Conservation (phyloP, 495 filamentous ascomycete genomes). For the Xylaria nigripes region DNA sequence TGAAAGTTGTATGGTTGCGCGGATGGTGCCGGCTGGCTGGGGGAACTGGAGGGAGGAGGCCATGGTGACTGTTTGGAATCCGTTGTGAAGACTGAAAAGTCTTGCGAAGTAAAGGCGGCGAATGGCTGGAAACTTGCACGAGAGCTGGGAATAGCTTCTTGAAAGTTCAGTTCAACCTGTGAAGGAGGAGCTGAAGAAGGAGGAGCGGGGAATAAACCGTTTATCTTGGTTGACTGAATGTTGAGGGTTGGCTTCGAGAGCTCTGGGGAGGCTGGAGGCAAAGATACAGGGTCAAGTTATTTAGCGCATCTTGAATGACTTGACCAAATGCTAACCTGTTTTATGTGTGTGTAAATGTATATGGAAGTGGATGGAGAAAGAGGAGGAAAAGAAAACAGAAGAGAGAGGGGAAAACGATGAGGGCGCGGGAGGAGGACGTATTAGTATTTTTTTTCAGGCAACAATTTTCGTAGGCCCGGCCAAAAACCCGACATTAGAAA, state of each 20-base stretch:
- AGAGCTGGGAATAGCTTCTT: conserved; percentile 40
- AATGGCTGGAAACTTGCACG: conserved; percentile 40
- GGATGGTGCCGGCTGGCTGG: conserved; percentile 51
- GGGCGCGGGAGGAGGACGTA: conserved; percentile 17
- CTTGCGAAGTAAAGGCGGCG: conserved; percentile 44
- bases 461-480: conserved; percentile 7
- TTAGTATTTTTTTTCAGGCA: conserved; percentile 31
- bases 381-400: conserved; percentile 7
- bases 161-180: conserved; percentile 49
- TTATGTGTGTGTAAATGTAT: conserved; percentile 4
- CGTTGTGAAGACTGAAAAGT: conserved; percentile 53
- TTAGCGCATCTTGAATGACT: conserved; percentile 33
- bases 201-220: conserved; percentile 36
- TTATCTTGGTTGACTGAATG: conserved; percentile 38
- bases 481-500: background rate
- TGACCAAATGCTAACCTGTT: conserved; percentile 10
- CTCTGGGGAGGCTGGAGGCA: conserved; percentile 11
- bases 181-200: conserved; percentile 42
- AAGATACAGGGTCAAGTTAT: conserved; percentile 21
- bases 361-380: conserved; percentile 10
- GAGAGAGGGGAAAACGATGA: conserved; percentile 7
- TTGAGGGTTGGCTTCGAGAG: conserved; percentile 26
- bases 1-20: conserved; percentile 36
- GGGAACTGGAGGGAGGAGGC: conserved; percentile 52
- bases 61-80: conserved; percentile 50